A percentile compares a stretch with the other conserved stretches of the same genome.
These are phyloP conservation scores for Hypoxylon subgilvum DNA, from an alignment of 495 filamentous ascomycete genomes.

Conservation along the genomic window DNA sequence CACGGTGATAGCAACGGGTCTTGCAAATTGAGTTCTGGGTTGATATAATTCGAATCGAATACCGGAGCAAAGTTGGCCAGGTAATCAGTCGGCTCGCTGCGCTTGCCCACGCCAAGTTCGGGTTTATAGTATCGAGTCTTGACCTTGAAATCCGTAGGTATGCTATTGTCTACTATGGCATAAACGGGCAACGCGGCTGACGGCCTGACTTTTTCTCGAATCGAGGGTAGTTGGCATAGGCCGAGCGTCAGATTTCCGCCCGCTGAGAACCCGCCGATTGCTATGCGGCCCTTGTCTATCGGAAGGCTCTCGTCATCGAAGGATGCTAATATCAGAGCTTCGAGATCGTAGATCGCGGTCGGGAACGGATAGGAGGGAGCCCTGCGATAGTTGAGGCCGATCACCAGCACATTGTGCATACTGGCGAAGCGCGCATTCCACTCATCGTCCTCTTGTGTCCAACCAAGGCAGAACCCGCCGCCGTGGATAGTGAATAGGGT, in stretches of 20 bases:
- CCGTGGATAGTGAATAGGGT: constrained; percentile 49
- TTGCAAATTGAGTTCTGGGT: constrained; percentile 14
- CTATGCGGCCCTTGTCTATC: constrained; percentile 44
- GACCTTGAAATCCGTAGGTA: constrained; percentile 17
- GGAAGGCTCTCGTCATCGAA: constrained; percentile 41
- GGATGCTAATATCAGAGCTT: constrained; percentile 37
- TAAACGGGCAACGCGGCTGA: constrained; percentile 45
- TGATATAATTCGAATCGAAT: constrained; percentile 47
- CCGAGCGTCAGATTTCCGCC: constrained; percentile 47
- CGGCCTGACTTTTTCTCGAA: constrained; percentile 33
- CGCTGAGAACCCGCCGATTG: constrained; percentile 45
- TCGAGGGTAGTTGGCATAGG: constrained; percentile 37
- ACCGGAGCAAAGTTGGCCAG: constrained; percentile 22
- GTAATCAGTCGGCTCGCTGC: constrained; percentile 32
- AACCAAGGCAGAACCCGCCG: constrained; percentile 49
- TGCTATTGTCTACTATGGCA: constrained; percentile 40
- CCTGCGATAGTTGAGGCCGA: constrained; percentile 49
- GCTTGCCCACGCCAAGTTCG: constrained; percentile 35
- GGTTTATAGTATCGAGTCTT: constrained; percentile 44
- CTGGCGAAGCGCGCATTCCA: constrained; percentile 47
- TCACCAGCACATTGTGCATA: constrained; percentile 41
- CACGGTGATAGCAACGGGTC: constrained; percentile 44
- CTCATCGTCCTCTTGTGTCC: constrained; percentile 42
- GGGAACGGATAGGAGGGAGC: constrained; percentile 45
- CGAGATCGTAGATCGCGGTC: constrained; percentile 39